Base-by-base conservation (phyloP, 257 asterid species). In the Echites panduratus region DNA sequence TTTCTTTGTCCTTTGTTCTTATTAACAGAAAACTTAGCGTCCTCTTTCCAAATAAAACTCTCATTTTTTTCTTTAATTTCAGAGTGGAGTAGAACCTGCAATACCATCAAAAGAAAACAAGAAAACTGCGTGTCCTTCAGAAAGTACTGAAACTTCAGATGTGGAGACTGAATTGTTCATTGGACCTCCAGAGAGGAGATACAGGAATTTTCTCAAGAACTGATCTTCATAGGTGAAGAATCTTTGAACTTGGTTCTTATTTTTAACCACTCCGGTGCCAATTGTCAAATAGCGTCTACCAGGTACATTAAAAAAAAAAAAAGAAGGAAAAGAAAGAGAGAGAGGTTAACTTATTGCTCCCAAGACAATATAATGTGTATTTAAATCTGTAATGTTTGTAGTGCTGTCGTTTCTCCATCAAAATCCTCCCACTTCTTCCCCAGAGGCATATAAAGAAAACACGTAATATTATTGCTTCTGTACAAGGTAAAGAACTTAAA, bases 111-210 rank as follows among this genome's bases (percentile, higher is more conserved):
- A 71, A 27, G 87, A 74, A 63, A 89, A 84, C 73, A 70, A 68
- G 54, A 87, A 73, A 12, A 41, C 61, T 20, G 73, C 52, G 57
- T 71, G 59, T 10, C 74, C 83, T 17, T 56, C 85, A 29, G 97
- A 88, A 38, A 82, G 83, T 2, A 89, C 92, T 65, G 96, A 89
- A 75, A 82, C 84, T 52, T 88, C 91, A 29, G 97, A 94, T 48
- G 96, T 94, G 70, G 97, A 91, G 81, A 94, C 98, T 10, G 96
- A 89, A 38, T 58, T 94, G 83, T 87, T 86, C 82, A 94, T 94
- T 32, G 98, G 97, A 29, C 88, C 68, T 8, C 98, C 97, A 0
- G 91, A 89, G 80, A 69, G 80, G 32, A 86, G 96, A 85, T 73
- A 69, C 22, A 87, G 82, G 82, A 80, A 45, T 29, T 49, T 49